Base-by-base conservation (phyloP, 2,329 filamentous ascomycete genomes). In the Colletotrichum lupini region DNA sequence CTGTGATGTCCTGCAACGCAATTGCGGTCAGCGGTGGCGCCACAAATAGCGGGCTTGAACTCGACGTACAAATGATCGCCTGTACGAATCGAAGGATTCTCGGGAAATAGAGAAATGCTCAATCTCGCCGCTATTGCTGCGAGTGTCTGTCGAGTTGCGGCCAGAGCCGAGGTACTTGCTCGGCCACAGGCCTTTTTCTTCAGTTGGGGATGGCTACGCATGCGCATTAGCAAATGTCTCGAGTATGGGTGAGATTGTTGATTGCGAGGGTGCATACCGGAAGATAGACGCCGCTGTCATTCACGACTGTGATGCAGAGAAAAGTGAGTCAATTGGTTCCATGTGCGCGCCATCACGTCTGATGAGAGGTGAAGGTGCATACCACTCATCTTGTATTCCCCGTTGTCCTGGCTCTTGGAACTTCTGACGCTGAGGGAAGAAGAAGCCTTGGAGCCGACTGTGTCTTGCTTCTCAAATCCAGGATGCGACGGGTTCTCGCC, bases 61-160 rank as follows among this genome's bases (percentile, higher is more conserved):
- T 37, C 7, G 52, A 87, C 93, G 77, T 89, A 98, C 96, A 86
- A 98, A 98, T 76, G 95, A 98, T 79, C 97, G 92, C 75, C 97
- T 90, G 84, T 98, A 98, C 3, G 95, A 98, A 82, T 98, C 97
- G 80, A 98, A 98, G 2, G 95, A 98, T 84, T 98, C 97, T 79
- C 96, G 91, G 49, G 95, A 98, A 81, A 98, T 98, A 75, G 93
- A 95, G 81, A 98, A 98, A 16, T 93, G 95, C 81, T 98, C 96
- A 77, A 95, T 95, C 75, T 97, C 95, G 78, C 92, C 91, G 77
- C 93, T 90, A 80, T 89, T 91, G 67, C 80, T 84, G 68, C 84
- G 84, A 37, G 85, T 88, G 76, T 90, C 88, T 76, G 85, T 87
- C 5, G 90, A 91, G 56, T 84, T 85, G 68, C 88, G 85, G 11